A percentile compares a stretch with the other conserved stretches of the same genome.
These are phyloP conservation scores for Fusarium chlamydosporum DNA, from an alignment of 2,329 filamentous ascomycete species.

Conservation along the genomic window DNA sequence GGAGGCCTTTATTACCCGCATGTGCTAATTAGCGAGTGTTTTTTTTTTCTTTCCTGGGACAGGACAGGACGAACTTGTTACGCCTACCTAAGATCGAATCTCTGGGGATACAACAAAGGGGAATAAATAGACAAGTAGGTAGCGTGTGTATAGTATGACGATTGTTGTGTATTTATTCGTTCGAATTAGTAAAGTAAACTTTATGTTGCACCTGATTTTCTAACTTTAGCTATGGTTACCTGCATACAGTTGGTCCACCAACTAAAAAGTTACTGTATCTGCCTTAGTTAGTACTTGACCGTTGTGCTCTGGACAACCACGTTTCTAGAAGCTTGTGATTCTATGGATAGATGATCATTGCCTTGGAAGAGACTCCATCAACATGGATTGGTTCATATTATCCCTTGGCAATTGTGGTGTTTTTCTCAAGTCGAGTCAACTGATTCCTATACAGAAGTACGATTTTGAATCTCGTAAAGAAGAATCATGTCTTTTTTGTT, in stretches of 20 bases:
- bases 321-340: constrained; percentile 36
- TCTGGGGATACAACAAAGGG: not conserved
- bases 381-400: constrained; percentile 4
- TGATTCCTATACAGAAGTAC: not conserved
- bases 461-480: not conserved
- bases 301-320: constrained; percentile 17
- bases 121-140: not conserved
- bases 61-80: constrained; percentile 6
- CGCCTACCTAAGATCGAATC: not conserved
- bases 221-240: constrained; percentile 11
- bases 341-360: constrained; percentile 5
- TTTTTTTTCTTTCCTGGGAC: constrained; percentile 12
- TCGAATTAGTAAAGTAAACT: constrained; percentile 6
- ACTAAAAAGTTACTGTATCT: constrained; percentile 1
- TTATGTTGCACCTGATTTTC: constrained; percentile 2
- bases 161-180: constrained; percentile 19
- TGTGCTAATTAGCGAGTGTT: constrained; percentile 18
- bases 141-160: constrained; percentile 14
- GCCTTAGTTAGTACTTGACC: not conserved
- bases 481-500: not conserved
- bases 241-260: not conserved
- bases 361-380: not conserved
- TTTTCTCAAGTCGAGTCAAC: not conserved
- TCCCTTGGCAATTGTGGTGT: not conserved
- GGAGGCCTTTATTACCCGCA: constrained; percentile 29